Evolutionary conservation across 2,329 filamentous ascomycete species (phyloP).

Genomic region (Fusarium mangiferae): DNA sequence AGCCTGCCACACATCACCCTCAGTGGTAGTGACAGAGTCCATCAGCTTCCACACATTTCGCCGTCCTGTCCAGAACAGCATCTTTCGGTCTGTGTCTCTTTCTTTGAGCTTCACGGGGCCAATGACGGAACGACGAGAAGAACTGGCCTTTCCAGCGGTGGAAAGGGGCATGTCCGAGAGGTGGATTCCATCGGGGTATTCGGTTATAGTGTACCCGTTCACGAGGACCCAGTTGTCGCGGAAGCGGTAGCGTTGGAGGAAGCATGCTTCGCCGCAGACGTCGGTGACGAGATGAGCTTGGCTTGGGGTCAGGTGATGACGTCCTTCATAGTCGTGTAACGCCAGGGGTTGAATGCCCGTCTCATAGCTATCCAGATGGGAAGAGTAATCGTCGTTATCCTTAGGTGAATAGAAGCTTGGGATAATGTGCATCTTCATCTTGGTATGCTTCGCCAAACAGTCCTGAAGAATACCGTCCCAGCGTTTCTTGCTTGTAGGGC

Average conservation of each 20-base stretch:
- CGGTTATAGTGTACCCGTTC: slow-evolving; percentile 58
- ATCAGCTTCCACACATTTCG: slow-evolving; percentile 55
- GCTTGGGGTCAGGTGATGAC: slow-evolving; percentile 53
- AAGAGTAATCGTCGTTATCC: slow-evolving; percentile 46
- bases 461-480: slow-evolving; percentile 57
- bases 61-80: slow-evolving; percentile 50
- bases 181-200: slow-evolving; percentile 53
- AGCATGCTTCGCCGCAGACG: slow-evolving; percentile 58
- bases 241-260: slow-evolving; percentile 59
- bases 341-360: slow-evolving; percentile 54
- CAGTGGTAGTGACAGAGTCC: slow-evolving; percentile 49
- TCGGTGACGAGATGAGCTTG: slow-evolving; percentile 55
- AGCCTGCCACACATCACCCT: slow-evolving; percentile 58
- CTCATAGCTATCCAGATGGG: slow-evolving; percentile 49
- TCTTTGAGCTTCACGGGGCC: slow-evolving; percentile 49
- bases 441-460: slow-evolving; percentile 51
- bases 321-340: slow-evolving; percentile 53
- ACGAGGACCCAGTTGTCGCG: slow-evolving; percentile 59
- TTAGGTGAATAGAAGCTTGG: slow-evolving; percentile 56
- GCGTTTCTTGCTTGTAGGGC: slow-evolving; percentile 37
- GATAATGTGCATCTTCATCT: slow-evolving; percentile 53
- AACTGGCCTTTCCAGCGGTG: slow-evolving; percentile 1
- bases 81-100: slow-evolving; percentile 42
- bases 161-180: slow-evolving; percentile 36
- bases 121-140: slow-evolving; percentile 33